phyloP scores from a whole-genome alignment of 1,139 yeast genomes.

The Eremothecium sinecaudum region DNA sequence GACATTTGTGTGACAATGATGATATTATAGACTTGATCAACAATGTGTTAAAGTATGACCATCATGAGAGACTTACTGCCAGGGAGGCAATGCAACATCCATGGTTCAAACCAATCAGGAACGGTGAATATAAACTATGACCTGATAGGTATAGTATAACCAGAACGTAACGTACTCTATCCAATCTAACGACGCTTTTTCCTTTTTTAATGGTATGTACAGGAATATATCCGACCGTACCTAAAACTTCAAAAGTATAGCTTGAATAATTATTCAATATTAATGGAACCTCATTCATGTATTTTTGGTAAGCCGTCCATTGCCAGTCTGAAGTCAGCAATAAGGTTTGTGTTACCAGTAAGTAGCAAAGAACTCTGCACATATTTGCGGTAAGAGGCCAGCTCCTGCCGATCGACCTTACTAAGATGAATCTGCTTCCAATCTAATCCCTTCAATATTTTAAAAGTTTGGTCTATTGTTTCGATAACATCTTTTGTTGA shows the following conservation, averaged over 20 bases:
- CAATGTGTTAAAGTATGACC: conserved; percentile 78
- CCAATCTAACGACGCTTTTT: too few relatives aligned
- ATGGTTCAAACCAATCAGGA: conserved; percentile 33
- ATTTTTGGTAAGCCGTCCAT: conserved; percentile 1
- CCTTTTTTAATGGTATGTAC: too few relatives aligned
- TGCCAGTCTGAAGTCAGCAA: conserved; percentile 2
- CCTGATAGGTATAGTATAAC: not conserved
- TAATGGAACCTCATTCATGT: too few relatives aligned
- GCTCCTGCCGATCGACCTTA: conserved; percentile 1
- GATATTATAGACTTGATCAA: conserved; percentile 81
- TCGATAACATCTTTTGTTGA: not conserved
- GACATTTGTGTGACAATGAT: conserved; percentile 49
- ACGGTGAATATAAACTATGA: conserved; percentile 9
- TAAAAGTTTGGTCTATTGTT: conserved; percentile 1
- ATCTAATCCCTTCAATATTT: not conserved
- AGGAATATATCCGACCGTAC: too few relatives aligned
- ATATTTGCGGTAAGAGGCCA: conserved; percentile 3
- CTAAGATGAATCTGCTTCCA: conserved; percentile 2
- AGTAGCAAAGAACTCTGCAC: conserved; percentile 4
- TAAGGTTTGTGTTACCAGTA: conserved; percentile 4
- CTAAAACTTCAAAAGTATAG: too few relatives aligned
- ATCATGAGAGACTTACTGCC: conserved; percentile 90
- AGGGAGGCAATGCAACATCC: conserved; percentile 88
- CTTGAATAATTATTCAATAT: too few relatives aligned
- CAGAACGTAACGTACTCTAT: too few relatives aligned